A percentile compares a stretch with the other conserved stretches of the same genome.
Conservation (phyloP, 352 stramenopile genomes). For the Phytophthora syringae region DNA sequence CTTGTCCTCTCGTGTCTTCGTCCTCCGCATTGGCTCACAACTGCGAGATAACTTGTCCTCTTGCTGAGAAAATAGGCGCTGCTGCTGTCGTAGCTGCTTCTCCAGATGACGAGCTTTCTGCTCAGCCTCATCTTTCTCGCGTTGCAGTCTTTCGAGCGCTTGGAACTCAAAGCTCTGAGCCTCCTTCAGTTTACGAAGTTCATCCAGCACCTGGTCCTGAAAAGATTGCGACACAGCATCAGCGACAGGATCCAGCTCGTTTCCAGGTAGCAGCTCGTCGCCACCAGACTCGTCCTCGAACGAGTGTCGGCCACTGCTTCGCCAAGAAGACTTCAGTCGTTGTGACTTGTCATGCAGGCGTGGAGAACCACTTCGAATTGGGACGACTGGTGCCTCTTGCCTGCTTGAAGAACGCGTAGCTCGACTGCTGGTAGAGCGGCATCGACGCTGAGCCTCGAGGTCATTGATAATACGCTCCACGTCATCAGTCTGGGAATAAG, state of each 20-base stretch:
- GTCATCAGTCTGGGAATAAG: constrained; percentile 31
- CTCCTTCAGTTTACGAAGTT: constrained; percentile 62
- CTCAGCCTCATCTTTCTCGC: constrained; percentile 15
- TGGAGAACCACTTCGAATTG: constrained; percentile 17
- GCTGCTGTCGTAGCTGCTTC: constrained; percentile 41
- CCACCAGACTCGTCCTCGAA: constrained; percentile 14
- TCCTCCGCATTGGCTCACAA: background rate
- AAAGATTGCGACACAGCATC: constrained; percentile 37
- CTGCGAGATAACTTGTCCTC: constrained; percentile 13
- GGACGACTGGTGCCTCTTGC: constrained; percentile 11
- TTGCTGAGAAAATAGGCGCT: constrained; percentile 33
- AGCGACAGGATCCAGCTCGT: background rate
- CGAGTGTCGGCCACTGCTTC: constrained; percentile 1
- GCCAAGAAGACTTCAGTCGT: background rate
- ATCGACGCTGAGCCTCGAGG: constrained; percentile 33
- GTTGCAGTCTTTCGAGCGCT: constrained; percentile 18
- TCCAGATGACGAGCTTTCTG: constrained; percentile 48
- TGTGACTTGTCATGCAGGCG: constrained; percentile 2
- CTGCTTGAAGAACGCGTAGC: constrained; percentile 5
- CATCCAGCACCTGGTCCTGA: constrained; percentile 49
- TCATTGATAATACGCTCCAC: constrained; percentile 57
- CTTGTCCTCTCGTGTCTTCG: constrained; percentile 21
- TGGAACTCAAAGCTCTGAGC: constrained; percentile 32
- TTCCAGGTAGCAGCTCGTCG: constrained; percentile 12
- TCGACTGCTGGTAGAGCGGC: constrained; percentile 5